Percentiles rank a stretch among this genome's conserved stretches.
phyloP scores from a whole-genome alignment of 2,329 filamentous ascomycete genomes.

The Sporothrix inflata region DNA sequence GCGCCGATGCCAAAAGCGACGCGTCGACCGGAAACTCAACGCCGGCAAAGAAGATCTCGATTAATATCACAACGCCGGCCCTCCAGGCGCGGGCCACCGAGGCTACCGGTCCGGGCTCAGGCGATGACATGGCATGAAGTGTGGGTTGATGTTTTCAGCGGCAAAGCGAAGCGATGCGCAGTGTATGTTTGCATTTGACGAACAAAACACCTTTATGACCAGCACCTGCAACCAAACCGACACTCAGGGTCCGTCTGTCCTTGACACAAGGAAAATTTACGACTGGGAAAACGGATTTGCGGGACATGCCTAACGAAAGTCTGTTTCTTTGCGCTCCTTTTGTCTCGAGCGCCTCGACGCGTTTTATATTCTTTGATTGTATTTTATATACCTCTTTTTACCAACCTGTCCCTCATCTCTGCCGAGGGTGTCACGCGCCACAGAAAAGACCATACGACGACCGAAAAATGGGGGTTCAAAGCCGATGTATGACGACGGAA shows the following conservation, averaged over 20 bases:
- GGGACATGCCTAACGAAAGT: not conserved
- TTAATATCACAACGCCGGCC: conserved; percentile 32
- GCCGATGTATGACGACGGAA: not conserved
- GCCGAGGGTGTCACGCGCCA: not conserved
- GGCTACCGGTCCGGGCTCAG: conserved; percentile 7
- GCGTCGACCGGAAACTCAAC: not conserved
- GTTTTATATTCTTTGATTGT: not conserved
- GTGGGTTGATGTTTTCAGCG: not conserved
- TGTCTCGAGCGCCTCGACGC: not conserved
- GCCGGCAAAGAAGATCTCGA: conserved; percentile 30
- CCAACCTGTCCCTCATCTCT: not conserved
- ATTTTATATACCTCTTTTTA: conserved; percentile 12
- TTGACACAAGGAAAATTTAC: too few species aligned
- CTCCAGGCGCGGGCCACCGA: conserved; percentile 28
- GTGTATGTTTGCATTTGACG: not conserved
- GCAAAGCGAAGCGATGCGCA: not conserved
- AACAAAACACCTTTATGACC: not conserved
- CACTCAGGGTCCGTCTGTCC: too few species aligned
- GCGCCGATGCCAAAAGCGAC: not conserved
- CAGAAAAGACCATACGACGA: not conserved
- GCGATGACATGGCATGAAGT: conserved; percentile 28
- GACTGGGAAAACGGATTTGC: not conserved
- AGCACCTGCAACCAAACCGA: too few species aligned
- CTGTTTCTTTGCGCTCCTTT: not conserved
- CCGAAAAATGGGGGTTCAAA: not conserved